Evolutionary conservation across 768 basidiomycete genomes (phyloP), one percentile per base, ranked within the genome.

Genomic region (Cyclocybe cylindracea): DNA sequence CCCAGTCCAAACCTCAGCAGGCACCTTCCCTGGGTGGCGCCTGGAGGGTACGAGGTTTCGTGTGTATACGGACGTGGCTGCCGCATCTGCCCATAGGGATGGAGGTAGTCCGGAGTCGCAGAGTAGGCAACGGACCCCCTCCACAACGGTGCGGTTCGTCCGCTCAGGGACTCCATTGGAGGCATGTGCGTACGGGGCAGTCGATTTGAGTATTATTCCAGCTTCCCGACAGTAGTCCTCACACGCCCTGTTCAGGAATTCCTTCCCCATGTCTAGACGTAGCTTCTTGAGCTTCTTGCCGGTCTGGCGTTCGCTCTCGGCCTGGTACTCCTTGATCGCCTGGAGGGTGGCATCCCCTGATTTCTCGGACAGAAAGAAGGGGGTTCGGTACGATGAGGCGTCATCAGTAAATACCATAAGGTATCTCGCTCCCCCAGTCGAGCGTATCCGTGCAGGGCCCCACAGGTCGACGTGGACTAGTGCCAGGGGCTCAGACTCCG

Each of bases 351-450:
- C 46, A 0, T 57, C 59, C 0, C 62, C 57, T 1, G 49, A 49
- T 29, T 72, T 70, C 10, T 59, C 43, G 0, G 44, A 40, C 1
- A 71, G 48, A 46, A 64, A 71, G 3, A 54, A 47, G 1, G 49
- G 57, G 0, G 48, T 51, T 7, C 46, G 29, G 40, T 52, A 24
- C 0, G 56, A 60, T 0, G 59, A 60, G 4, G 47, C 55, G 0
- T 63, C 59, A 46, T 70, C 65, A 0, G 56, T 58, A 0, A 65
- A 48, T 0, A 61, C 19, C 50, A 72, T 62, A 42, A 68, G 58
- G 35, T 70, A 67, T 0, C 16, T 10, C 0, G 51, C 50, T 0
- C 63, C 63, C 6, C 62, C 59, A 0, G 47, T 38, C 0, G 57
- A 66, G 10, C 38, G 45, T 1, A 56, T 46, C 0, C 58, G 46